Evolutionary conservation across 345 rosid species (phyloP).

Genomic region (Mangifera indica): DNA sequence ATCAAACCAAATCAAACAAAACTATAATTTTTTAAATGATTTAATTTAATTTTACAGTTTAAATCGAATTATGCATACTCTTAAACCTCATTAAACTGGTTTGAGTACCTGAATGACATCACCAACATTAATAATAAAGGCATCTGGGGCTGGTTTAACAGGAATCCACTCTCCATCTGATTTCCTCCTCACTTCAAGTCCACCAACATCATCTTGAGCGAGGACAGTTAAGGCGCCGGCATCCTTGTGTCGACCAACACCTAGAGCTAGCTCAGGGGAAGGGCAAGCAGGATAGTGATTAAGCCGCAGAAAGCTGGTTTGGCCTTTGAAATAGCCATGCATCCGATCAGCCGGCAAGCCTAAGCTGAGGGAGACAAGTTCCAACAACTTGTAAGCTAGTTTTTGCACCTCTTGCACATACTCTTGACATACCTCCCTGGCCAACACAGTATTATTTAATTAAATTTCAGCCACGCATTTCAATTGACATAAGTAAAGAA

Average conservation of each 20-base stretch:
- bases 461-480: neutral
- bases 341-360: constrained; percentile 54
- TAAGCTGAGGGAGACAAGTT: constrained; percentile 65
- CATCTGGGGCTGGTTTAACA: constrained; percentile 48
- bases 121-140: constrained; percentile 75
- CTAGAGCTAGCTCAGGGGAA: constrained; percentile 73
- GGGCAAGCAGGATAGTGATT: constrained; percentile 88
- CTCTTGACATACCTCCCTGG: constrained; percentile 66
- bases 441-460: neutral
- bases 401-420: constrained; percentile 65
- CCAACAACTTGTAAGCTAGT: constrained; percentile 58
- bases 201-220: constrained; percentile 81
- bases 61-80: no score
- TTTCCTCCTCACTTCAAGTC: constrained; percentile 66
- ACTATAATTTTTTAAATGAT: no score
- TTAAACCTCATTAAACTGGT: neutral
- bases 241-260: constrained; percentile 87
- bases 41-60: no score
- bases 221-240: constrained; percentile 70
- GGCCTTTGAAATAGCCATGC: constrained; percentile 56
- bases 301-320: constrained; percentile 57
- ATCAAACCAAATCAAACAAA: no score
- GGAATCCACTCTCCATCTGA: constrained; percentile 75
- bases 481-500: neutral
- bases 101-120: constrained; percentile 54